These are phyloP conservation scores for Claviceps sp. DNA, from an alignment of 2,329 filamentous ascomycete genomes.

Conservation along the genomic window DNA sequence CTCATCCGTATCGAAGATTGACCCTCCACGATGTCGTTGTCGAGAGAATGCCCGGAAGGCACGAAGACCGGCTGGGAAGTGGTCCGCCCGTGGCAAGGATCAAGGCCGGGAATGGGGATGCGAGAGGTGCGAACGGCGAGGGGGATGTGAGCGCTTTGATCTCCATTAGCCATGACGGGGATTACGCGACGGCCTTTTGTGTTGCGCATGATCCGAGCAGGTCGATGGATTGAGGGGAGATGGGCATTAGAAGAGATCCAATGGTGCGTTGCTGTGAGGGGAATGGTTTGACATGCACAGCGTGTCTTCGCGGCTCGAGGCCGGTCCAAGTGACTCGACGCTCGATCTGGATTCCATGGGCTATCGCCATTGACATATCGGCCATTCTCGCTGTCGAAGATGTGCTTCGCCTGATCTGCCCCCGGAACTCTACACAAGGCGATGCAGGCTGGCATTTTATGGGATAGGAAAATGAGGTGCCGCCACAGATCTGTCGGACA, in stretches of 20 bases:
- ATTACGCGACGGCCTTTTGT: slow-evolving; percentile 64
- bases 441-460: slow-evolving; percentile 26
- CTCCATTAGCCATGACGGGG: slow-evolving; percentile 78
- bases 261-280: too few relatives aligned
- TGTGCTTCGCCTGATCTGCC: slow-evolving; percentile 11
- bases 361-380: slow-evolving; percentile 23
- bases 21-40: slow-evolving; percentile 49
- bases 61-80: slow-evolving; percentile 21
- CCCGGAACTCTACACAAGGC: slow-evolving; percentile 9
- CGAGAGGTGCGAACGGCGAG: slow-evolving; percentile 8
- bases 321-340: slow-evolving; percentile 24
- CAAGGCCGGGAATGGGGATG: slow-evolving; percentile 9
- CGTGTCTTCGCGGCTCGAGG: too few relatives aligned
- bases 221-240: not conserved
- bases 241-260: not conserved
- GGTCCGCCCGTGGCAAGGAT: slow-evolving; percentile 34
- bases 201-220: slow-evolving; percentile 26
- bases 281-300: too few relatives aligned
- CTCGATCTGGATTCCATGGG: slow-evolving; percentile 28
- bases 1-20: slow-evolving; percentile 44
- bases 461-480: slow-evolving; percentile 29
- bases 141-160: slow-evolving; percentile 46
- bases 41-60: slow-evolving; percentile 14
- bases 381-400: slow-evolving; percentile 20
- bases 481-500: slow-evolving; percentile 27